Base-by-base conservation (phyloP, 2,329 filamentous ascomycete genomes). In the Rhytidhysteron rufulum region DNA sequence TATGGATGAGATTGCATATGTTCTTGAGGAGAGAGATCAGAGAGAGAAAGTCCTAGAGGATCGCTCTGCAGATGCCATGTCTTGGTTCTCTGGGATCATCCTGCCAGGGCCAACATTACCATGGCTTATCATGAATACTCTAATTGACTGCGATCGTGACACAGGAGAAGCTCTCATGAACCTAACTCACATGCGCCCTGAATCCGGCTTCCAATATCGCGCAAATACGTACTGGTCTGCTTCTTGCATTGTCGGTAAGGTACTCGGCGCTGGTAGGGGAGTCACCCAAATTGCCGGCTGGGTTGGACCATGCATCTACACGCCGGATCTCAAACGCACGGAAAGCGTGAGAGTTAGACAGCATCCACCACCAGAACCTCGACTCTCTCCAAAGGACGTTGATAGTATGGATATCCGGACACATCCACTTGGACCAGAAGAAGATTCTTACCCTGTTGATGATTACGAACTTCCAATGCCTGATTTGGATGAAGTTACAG, bases 161-260 rank as follows among this genome's bases (percentile, higher is more conserved):
- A 74, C 74, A 4, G 80, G 80, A 4, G 78, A 83, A 45, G 70
- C 80, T 6, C 74, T 88, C 13, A 80, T 81, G 9, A 73, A 83
- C 24, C 73, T 89, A 7, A 83, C 80, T 1, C 82, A 87, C 51
- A 73, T 83, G 49, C 76, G 83, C 42, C 82, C 83, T 1, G 72
- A 82, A 49, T 82, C 81, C 47, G 85, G 85, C 13, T 88, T 89
- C 55, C 85, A 89, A 65, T 88, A 88, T 58, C 81, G 82, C 42
- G 82, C 80, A 41, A 83, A 84, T 56, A 88, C 85, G 1, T 89
- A 88, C 69, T 89, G 85, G 85, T 80, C 83, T 3, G 77, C 80
- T 10, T 72, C 76, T 16, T 85, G 77, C 50, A 85, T 88, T 41
- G 81, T 89, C 2, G 85, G 85, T 27, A 88, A 87, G 56, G 85